Evolutionary conservation across 352 stramenopile genomes (phyloP).

Genomic region (Phytophthora cryptogea): DNA sequence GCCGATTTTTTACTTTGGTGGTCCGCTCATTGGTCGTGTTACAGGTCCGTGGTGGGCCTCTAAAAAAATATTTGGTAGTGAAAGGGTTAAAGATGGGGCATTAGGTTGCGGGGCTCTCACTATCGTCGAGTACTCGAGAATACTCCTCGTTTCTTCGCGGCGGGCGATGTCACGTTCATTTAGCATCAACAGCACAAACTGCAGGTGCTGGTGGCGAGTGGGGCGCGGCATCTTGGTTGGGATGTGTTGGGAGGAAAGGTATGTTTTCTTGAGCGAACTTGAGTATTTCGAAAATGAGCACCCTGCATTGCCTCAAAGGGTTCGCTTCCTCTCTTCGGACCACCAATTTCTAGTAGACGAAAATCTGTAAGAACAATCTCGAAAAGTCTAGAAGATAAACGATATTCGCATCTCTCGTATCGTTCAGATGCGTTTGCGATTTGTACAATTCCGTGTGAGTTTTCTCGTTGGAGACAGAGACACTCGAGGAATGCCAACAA

Average conservation of each 20-base stretch:
- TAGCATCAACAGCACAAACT: too few species aligned
- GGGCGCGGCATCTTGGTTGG: background rate
- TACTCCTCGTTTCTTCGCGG: background rate
- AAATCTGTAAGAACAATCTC: background rate
- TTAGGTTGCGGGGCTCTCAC: background rate
- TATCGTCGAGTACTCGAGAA: background rate
- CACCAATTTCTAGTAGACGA: background rate
- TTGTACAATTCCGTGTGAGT: background rate
- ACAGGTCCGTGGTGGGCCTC: too few species aligned
- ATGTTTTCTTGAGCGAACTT: background rate
- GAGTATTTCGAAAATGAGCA: background rate
- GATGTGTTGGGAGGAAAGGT: background rate
- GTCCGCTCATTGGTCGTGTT: too few species aligned
- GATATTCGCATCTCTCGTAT: background rate
- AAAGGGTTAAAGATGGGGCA: background rate
- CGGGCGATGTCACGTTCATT: background rate
- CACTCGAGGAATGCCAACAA: background rate
- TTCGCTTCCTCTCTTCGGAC: background rate
- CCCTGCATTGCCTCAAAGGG: background rate
- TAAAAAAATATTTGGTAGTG: too few species aligned
- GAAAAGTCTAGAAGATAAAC: conserved; percentile 5
- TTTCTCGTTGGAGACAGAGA: background rate
- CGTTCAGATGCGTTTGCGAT: background rate
- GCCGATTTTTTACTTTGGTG: too few species aligned
- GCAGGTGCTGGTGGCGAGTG: background rate